A percentile compares a stretch with the other conserved stretches of the same genome.
These are phyloP conservation scores for Aspergillus sergii DNA, from an alignment of 2,329 filamentous ascomycete species.

Conservation along the genomic window DNA sequence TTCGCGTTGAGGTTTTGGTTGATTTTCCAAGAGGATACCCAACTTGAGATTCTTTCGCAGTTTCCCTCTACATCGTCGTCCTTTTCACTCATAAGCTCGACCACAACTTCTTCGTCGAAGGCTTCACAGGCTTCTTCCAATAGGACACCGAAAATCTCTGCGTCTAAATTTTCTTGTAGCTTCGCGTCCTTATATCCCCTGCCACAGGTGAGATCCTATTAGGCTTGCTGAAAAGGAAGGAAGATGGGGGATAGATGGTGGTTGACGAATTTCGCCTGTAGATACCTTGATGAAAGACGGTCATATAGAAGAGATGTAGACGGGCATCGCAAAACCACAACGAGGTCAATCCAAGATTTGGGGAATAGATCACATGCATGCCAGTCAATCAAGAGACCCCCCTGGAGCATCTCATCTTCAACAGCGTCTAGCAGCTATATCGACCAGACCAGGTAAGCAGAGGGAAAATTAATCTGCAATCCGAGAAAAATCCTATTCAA, in stretches of 20 bases:
- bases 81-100: constrained; percentile 81
- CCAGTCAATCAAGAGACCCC: constrained; percentile 94
- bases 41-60: constrained; percentile 77
- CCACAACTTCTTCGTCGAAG: constrained; percentile 84
- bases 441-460: constrained; percentile 13
- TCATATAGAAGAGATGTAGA: constrained; percentile 83
- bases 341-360: constrained; percentile 89
- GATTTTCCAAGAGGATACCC: constrained; percentile 81
- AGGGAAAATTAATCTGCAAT: not conserved
- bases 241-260: no score
- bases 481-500: not conserved
- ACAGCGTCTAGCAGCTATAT: constrained; percentile 76
- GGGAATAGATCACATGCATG: constrained; percentile 97
- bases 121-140: constrained; percentile 86
- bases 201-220: constrained; percentile 8
- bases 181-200: constrained; percentile 84
- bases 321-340: constrained; percentile 80
- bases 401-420: constrained; percentile 75
- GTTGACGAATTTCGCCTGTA: not conserved
- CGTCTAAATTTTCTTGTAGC: constrained; percentile 92
- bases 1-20: constrained; percentile 34
- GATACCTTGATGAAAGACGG: constrained; percentile 71
- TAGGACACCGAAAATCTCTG: constrained; percentile 95
- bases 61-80: constrained; percentile 87
- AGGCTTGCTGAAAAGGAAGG: not conserved